A percentile compares a stretch with the other conserved stretches of the same genome.
Evolutionary conservation across 495 filamentous ascomycete genomes (phyloP).

Genomic region (Peziza echinospora): DNA sequence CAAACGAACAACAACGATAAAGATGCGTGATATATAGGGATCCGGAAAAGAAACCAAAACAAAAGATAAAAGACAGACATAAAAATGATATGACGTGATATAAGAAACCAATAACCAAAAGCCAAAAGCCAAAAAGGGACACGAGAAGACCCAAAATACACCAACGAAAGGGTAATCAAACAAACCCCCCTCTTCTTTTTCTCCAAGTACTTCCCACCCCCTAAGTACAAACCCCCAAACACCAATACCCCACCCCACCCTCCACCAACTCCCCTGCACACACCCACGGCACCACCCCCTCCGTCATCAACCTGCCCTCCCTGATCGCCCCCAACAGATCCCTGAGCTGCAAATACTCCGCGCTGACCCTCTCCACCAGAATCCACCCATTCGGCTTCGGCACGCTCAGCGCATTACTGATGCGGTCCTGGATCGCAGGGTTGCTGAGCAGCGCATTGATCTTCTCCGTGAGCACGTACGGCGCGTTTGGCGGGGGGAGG

Average conservation of each 20-base stretch:
- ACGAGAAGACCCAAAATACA: no score
- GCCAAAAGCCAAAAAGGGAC: no score
- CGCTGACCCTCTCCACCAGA: background rate
- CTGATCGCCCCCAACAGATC: background rate
- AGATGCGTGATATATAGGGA: no score
- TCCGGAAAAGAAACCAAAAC: no score
- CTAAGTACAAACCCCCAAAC: background rate
- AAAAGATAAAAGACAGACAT: no score
- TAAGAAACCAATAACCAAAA: no score
- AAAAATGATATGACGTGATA: no score
- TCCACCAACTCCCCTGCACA: background rate
- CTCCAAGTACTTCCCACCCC: no score
- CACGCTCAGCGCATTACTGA: background rate
- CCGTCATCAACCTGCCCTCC: background rate
- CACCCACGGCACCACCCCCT: background rate
- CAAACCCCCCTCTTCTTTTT: no score
- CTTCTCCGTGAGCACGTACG: background rate
- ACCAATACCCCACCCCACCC: background rate
- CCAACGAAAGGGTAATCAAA: no score
- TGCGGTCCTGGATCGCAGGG: background rate
- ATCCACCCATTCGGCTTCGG: background rate
- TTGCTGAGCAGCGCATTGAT: background rate
- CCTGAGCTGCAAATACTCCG: background rate
- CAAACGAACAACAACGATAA: no score
- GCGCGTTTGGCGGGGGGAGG: background rate